These are phyloP conservation scores for Phialophora tarda DNA, from an alignment of 2,329 filamentous ascomycete genomes.

Conservation along the genomic window DNA sequence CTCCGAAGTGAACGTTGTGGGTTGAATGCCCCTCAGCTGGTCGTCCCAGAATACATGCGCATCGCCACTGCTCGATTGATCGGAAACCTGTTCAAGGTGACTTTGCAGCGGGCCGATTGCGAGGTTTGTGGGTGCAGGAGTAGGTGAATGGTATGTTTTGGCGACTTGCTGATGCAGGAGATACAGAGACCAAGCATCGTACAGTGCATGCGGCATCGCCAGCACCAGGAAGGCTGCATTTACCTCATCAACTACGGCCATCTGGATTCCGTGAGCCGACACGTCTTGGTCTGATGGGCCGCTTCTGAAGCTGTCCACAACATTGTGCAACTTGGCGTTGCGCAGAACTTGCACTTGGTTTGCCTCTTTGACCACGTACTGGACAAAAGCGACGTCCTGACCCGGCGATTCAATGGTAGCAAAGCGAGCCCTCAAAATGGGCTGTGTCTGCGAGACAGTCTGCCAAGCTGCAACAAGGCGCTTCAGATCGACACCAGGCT, in stretches of 20 bases:
- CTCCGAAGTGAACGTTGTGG: conserved; percentile 13
- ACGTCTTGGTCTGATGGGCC: conserved; percentile 29
- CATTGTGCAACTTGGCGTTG: conserved; percentile 15
- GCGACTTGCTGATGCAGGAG: conserved; percentile 69
- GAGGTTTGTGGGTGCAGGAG: background rate
- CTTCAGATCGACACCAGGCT: conserved; percentile 58
- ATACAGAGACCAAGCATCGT: conserved; percentile 83
- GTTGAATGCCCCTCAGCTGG: conserved; percentile 55
- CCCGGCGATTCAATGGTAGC: conserved; percentile 55
- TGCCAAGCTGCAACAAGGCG: conserved; percentile 67
- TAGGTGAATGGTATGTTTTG: conserved; percentile 12
- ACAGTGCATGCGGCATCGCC: conserved; percentile 83
- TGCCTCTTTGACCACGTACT: conserved; percentile 23
- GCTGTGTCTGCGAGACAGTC: conserved; percentile 63
- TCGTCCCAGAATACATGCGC: conserved; percentile 72
- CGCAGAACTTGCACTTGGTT: conserved; percentile 11
- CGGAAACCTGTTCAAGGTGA: conserved; percentile 60
- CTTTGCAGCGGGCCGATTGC: conserved; percentile 37
- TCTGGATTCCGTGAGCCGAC: conserved; percentile 22
- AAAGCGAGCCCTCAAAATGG: conserved; percentile 79
- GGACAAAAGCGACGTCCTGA: conserved; percentile 20
- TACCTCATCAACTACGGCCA: conserved; percentile 46
- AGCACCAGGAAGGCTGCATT: conserved; percentile 58
- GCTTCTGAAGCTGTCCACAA: conserved; percentile 29
- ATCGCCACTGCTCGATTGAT: conserved; percentile 55